These are phyloP conservation scores for Tilletia walkeri DNA, from an alignment of 1,284 basidiomycete species.

Conservation along the genomic window DNA sequence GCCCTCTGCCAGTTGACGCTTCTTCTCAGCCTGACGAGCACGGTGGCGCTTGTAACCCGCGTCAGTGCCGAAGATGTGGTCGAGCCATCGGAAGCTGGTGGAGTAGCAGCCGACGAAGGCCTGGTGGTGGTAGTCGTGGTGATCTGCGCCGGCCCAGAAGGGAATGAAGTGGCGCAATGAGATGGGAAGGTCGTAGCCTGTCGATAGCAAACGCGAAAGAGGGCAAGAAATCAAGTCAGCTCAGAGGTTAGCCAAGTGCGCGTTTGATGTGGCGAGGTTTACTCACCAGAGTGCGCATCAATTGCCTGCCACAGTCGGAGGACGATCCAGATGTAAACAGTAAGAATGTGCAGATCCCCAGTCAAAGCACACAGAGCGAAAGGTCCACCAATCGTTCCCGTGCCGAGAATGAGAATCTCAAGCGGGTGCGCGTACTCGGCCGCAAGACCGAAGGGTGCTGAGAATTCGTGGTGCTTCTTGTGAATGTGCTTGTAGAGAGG, in stretches of 20 bases:
- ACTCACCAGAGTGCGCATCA: slow-evolving; percentile 78
- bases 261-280: no score
- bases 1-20: slow-evolving; percentile 29
- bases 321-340: slow-evolving; percentile 90
- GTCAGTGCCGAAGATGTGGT: slow-evolving; percentile 53
- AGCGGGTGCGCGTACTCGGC: slow-evolving; percentile 96
- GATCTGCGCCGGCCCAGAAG: slow-evolving; percentile 98
- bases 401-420: slow-evolving; percentile 82
- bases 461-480: slow-evolving; percentile 91
- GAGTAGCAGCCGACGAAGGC: slow-evolving; percentile 51
- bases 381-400: slow-evolving; percentile 84
- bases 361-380: slow-evolving; percentile 74
- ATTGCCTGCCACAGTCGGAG: slow-evolving; percentile 95
- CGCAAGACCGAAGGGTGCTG: slow-evolving; percentile 92
- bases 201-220: not conserved
- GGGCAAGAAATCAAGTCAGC: not conserved
- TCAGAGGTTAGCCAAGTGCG: no score
- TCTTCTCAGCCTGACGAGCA: slow-evolving; percentile 50
- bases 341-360: slow-evolving; percentile 70
- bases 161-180: slow-evolving; percentile 91
- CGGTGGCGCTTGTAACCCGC: slow-evolving; percentile 47
- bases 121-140: slow-evolving; percentile 67
- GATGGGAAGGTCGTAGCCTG: slow-evolving; percentile 69
- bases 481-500: slow-evolving; percentile 94
- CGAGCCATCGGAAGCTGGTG: slow-evolving; percentile 55